Evolutionary conservation across 345 rosid species (phyloP).

Genomic region (Kandelia obovata): DNA sequence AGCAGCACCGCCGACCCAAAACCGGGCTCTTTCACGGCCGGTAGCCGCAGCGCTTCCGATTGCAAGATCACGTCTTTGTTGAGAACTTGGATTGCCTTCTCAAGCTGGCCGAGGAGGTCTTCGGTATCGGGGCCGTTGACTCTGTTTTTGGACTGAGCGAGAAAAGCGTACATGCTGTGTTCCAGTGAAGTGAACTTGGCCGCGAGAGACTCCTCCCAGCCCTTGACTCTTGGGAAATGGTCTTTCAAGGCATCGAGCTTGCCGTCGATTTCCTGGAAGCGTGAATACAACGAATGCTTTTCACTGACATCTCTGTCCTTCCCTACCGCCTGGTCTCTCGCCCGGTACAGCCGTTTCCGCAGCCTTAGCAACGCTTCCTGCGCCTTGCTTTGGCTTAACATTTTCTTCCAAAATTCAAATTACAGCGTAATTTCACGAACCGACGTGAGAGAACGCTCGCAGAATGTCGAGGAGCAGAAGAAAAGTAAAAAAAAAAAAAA

Average conservation of each 20-base stretch:
- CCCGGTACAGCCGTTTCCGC: background rate
- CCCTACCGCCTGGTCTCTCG: background rate
- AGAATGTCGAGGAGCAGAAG: no score
- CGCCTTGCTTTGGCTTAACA: background rate
- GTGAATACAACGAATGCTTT: background rate
- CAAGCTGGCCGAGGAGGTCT: background rate
- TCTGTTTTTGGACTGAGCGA: background rate
- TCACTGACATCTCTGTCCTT: background rate
- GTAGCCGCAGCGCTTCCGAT: background rate
- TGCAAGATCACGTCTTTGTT: background rate
- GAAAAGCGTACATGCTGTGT: background rate
- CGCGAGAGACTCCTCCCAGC: background rate
- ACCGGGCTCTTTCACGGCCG: background rate
- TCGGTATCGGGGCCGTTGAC: no score
- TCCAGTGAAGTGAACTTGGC: background rate
- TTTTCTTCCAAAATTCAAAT: background rate
- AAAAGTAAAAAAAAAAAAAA: no score
- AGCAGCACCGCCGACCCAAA: background rate
- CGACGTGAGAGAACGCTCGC: no score
- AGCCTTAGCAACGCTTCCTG: background rate
- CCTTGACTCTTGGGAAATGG: background rate
- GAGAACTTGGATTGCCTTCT: background rate
- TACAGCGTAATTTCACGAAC: no score
- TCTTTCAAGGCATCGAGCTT: background rate
- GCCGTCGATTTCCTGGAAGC: background rate